Evolutionary conservation across 257 asterid genomes (phyloP), one percentile per base, ranked within the genome.

Genomic region (Sherardia arvensis): DNA sequence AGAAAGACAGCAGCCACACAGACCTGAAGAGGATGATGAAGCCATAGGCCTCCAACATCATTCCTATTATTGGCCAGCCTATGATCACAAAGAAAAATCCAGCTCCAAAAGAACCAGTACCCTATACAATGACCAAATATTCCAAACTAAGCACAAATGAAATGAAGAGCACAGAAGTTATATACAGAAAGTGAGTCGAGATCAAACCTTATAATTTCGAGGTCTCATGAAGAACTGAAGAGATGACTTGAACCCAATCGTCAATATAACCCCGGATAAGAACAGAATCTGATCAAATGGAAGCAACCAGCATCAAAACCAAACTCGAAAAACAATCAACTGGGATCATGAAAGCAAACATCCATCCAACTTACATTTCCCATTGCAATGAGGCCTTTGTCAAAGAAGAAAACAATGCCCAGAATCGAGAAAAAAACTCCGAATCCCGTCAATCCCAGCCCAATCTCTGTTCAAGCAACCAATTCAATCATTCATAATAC

Each of bases 11-110:
- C 18, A 65, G 7, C 5, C 40, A 20, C 20, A n/a, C 59, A 47
- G 68, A 89, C 97, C 99, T 92, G 87, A 92, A 92, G 70, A 92
- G 96, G 49, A 92, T 91, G 68, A 89, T 64, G 74, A 89, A 92
- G 54, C 99, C 99, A 79, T 92, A 92, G 38, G 99, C 71, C 80
- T 92, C 97, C 71, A 92, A 81, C 22, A 92, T 92, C 97, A 92
- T 92, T 61, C 99, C 99, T 3, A 90, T 29, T 68, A 88, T 81
- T 27, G 98, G 95, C 98, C 98, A 91, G 65, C 96, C 98, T 57
- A 88, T 79, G 74, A 91, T 72, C 70, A 91, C 96, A 66, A 91
- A 73, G 73, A 86, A 83, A 81, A 91, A 91, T 67, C 98, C 96
- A 73, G 68, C 38, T 14, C 95, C 95, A 70, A 87, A 87, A 36